Conservation (phyloP, 345 rosid genomes). For the Pistacia atlantica region DNA sequence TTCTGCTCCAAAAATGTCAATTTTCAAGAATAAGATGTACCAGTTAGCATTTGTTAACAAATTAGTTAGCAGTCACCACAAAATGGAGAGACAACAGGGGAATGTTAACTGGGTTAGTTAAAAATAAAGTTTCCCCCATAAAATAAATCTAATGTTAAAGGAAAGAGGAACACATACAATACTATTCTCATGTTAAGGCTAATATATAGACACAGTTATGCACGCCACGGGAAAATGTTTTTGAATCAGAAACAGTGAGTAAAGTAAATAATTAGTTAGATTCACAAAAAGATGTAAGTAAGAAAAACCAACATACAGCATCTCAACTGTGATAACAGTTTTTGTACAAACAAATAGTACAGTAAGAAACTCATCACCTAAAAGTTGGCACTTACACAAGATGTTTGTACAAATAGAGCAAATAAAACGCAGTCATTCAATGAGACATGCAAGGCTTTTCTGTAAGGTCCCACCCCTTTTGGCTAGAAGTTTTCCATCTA, state of each 20-base stretch:
- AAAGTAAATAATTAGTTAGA: constrained; percentile 7
- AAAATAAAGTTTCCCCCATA: constrained; percentile 33
- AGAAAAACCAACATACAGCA: not conserved
- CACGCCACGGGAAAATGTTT: not conserved
- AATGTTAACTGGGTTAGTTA: constrained; percentile 61
- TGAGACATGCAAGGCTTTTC: not conserved
- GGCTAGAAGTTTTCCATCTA: not conserved
- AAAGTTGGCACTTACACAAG: constrained; percentile 1
- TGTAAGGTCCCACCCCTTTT: not conserved
- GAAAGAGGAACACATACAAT: constrained; percentile 17
- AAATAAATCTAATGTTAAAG: constrained; percentile 25
- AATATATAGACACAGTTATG: not conserved
- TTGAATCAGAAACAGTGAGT: not conserved
- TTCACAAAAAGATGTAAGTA: not conserved
- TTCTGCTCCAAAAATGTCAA: constrained; percentile 98
- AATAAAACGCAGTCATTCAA: not conserved
- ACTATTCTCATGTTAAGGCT: constrained; percentile 7
- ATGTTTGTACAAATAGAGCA: not conserved
- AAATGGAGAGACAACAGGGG: constrained; percentile 50
- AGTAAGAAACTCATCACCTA: constrained; percentile 11
- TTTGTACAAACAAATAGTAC: not conserved
- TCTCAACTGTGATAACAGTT: not conserved
- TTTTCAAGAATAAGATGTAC: constrained; percentile 95
- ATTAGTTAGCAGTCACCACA: constrained; percentile 66
- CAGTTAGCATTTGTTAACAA: constrained; percentile 81